Evolutionary conservation across 2,329 filamentous ascomycete species (phyloP).

Genomic region (Pezicula radicicola): DNA sequence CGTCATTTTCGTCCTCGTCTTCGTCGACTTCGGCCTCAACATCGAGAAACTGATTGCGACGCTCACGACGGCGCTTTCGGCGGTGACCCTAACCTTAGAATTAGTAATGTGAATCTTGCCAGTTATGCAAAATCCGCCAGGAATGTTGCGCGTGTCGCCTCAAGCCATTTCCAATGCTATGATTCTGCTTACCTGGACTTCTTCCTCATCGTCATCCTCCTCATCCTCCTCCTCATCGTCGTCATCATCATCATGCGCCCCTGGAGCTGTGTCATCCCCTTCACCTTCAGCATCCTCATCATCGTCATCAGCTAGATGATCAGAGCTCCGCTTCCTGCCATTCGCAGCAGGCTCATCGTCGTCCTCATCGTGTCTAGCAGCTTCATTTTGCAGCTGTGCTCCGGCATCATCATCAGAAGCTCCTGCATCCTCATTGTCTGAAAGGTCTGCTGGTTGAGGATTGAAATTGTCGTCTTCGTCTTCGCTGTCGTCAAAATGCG

Average conservation of each 20-base stretch:
- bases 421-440: constrained; percentile 62
- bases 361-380: constrained; percentile 33
- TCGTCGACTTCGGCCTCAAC: constrained; percentile 97
- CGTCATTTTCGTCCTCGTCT: constrained; percentile 81
- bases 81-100: constrained; percentile 55
- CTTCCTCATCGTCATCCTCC: constrained; percentile 63
- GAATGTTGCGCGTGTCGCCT: no score
- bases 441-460: constrained; percentile 69
- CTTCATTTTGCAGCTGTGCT: constrained; percentile 23
- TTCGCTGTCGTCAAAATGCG: constrained; percentile 53
- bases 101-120: constrained; percentile 27
- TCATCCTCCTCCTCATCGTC: constrained; percentile 56
- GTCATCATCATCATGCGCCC: constrained; percentile 30
- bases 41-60: constrained; percentile 88
- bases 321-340: constrained; percentile 24
- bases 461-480: constrained; percentile 90
- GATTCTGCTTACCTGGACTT: constrained; percentile 41
- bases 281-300: constrained; percentile 43
- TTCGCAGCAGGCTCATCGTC: constrained; percentile 40
- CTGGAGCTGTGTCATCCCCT: constrained; percentile 29
- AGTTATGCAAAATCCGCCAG: constrained; percentile 4
- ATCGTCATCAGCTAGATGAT: constrained; percentile 28
- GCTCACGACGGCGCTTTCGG: constrained; percentile 74
- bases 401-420: constrained; percentile 17
- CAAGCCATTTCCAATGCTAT: not conserved